These are phyloP conservation scores for Hanseniaspora clermontiae DNA, from an alignment of 805 yeast genomes.

Conservation along the genomic window DNA sequence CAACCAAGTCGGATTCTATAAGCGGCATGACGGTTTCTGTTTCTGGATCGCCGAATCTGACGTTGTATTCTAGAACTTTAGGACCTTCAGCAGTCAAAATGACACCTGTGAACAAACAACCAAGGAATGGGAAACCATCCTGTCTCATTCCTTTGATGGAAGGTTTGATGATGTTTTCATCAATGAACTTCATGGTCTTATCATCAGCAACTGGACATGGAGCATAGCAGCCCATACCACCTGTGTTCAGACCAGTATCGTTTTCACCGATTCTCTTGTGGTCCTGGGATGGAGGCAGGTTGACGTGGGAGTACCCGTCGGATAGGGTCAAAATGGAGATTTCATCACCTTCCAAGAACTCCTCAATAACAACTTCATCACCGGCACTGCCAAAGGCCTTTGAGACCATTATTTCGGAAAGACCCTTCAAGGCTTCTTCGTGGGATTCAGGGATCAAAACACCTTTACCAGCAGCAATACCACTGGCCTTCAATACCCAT, in stretches of 20 bases:
- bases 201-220: conserved; percentile 95
- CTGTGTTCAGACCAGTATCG: conserved; percentile 90
- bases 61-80: conserved; percentile 90
- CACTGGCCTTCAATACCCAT: conserved; percentile 91
- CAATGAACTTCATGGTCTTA: conserved; percentile 53
- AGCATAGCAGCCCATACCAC: conserved; percentile 99
- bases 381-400: conserved; percentile 89
- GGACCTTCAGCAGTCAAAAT: conserved; percentile 85
- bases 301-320: conserved; percentile 85
- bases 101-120: conserved; percentile 88
- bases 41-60: conserved; percentile 98
- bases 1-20: conserved; percentile 73
- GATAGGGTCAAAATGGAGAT: conserved; percentile 80
- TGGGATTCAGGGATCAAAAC: conserved; percentile 79
- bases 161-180: conserved; percentile 68
- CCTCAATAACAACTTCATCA: conserved; percentile 89
- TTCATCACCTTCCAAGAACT: conserved; percentile 92
- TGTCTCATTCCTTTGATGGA: conserved; percentile 91
- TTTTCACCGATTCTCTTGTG: conserved; percentile 92
- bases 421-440: conserved; percentile 74
- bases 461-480: conserved; percentile 98
- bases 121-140: conserved; percentile 91
- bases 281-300: conserved; percentile 95
- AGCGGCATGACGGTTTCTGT: conserved; percentile 92
- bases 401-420: conserved; percentile 79